Conservation (phyloP, 2,329 filamentous ascomycete genomes). For the Ophiostoma australiae region DNA sequence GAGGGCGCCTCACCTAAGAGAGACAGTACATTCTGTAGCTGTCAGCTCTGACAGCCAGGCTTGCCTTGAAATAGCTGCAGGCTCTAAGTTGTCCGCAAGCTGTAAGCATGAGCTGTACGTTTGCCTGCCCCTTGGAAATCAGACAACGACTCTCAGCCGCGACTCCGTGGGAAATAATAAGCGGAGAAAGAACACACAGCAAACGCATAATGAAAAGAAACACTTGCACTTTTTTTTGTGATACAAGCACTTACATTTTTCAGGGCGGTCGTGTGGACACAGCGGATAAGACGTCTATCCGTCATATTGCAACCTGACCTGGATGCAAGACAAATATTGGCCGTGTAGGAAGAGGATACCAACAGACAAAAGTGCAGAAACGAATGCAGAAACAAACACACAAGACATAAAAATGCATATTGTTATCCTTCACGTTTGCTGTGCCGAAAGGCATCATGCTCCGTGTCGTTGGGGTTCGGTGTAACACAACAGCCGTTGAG, state of each 20-base stretch:
- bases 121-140: not conserved
- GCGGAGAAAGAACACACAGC: not conserved
- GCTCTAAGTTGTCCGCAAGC: not conserved
- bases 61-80: not conserved
- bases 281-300: not conserved
- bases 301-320: slow-evolving; percentile 8
- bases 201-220: not conserved
- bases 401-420: not conserved
- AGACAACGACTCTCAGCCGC: slow-evolving; percentile 1
- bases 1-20: slow-evolving; percentile 6
- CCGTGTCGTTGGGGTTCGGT: not conserved
- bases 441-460: not conserved
- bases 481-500: slow-evolving; percentile 4
- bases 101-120: not conserved
- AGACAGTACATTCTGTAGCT: not conserved
- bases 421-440: not conserved
- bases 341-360: not conserved
- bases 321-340: slow-evolving; percentile 5
- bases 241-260: not conserved
- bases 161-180: not conserved
- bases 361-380: not conserved
- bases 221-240: not conserved
- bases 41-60: not conserved
- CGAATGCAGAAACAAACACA: not conserved
- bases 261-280: not conserved